Base-by-base conservation (phyloP, 192 early-diverging fungal species). In the Irineochytrium annulatum region DNA sequence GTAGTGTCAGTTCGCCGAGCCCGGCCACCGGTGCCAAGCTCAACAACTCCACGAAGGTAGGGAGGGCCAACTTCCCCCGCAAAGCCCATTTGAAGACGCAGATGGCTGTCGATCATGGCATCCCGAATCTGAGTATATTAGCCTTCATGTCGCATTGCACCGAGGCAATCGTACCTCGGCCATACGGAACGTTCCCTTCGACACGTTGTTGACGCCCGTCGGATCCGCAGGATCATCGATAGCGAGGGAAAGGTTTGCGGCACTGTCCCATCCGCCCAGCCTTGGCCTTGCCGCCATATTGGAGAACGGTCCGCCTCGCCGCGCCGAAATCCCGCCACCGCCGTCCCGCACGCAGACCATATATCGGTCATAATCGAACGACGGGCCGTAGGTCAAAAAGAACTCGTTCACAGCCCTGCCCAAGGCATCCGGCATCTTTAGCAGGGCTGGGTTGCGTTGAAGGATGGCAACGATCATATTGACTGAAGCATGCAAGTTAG, bases 391-490 rank as follows among this genome's bases (percentile, higher is more conserved):
- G 22, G 55, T 57, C 20, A 44, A 13, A 20, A 57, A 57, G 52
- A 57, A 57, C 14, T n/a, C 32, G 22, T 44, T 11, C 34, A 57
- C 11, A 20, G 41, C 8, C 8, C 11, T 29, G 11, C 19, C 55
- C 41, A 57, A 19, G 8, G 37, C 19, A 20, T 22, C 8, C 11
- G 8, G 8, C 20, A 20, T 14, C 14, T 8, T 52, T 11, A 28
- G 20, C 11, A 24, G 6, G 49, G 11, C 14, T 22, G 49, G 8
- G 8, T 46, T 8, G n/a, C 41, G 32, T 28, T 57, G 55, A 8
- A 57, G n/a, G 14, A 57, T 28, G 52, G 41, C 19, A 20, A 57
- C 55, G 19, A 57, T 29, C 55, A 57, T 57, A 57, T 57, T 57
- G 11, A 57, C 34, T 41, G n/a, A 8, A n/a, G 37, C 8, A 8